Evolutionary conservation across 2,329 filamentous ascomycete genomes (phyloP).

Genomic region (Exserohilum rostratum): DNA sequence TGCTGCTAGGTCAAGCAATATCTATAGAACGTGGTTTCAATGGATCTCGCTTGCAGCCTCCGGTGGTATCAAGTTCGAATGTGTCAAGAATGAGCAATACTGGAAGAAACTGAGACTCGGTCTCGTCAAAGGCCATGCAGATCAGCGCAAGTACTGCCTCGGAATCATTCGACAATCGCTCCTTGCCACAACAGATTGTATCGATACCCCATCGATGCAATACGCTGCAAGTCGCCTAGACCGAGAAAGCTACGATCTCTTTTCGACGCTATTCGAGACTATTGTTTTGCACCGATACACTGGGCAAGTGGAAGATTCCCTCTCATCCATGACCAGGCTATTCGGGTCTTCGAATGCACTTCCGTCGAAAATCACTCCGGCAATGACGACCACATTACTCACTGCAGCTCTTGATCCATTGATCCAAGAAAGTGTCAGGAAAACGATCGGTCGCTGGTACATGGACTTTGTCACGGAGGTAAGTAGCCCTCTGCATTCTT

Average conservation of each 20-base stretch:
- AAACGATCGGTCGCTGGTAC: slow-evolving; percentile 55
- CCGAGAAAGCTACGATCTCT: slow-evolving; percentile 50
- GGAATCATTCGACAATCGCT: slow-evolving; percentile 53
- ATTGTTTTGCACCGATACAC: slow-evolving; percentile 57
- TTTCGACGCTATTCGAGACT: slow-evolving; percentile 55
- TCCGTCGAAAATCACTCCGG: slow-evolving; percentile 39
- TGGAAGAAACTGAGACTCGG: slow-evolving; percentile 50
- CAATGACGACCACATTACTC: slow-evolving; percentile 53
- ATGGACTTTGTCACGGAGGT: slow-evolving; percentile 40
- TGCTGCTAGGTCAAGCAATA: slow-evolving; percentile 24
- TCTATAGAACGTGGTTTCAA: slow-evolving; percentile 47
- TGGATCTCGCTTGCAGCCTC: slow-evolving; percentile 36
- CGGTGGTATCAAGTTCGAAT: slow-evolving; percentile 25
- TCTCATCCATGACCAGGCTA: slow-evolving; percentile 51
- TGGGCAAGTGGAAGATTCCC: slow-evolving; percentile 56
- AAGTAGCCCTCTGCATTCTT: background rate
- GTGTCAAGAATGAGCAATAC: slow-evolving; percentile 43
- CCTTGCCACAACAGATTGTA: slow-evolving; percentile 31
- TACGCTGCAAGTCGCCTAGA: slow-evolving; percentile 27
- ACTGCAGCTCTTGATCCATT: slow-evolving; percentile 48
- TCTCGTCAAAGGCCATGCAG: slow-evolving; percentile 51
- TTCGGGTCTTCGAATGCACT: slow-evolving; percentile 46
- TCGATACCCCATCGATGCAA: slow-evolving; percentile 33
- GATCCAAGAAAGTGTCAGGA: slow-evolving; percentile 55
- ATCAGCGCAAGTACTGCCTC: slow-evolving; percentile 55